Evolutionary conservation across 192 early-diverging fungal genomes (phyloP).

Genomic region (Backusella sp.): DNA sequence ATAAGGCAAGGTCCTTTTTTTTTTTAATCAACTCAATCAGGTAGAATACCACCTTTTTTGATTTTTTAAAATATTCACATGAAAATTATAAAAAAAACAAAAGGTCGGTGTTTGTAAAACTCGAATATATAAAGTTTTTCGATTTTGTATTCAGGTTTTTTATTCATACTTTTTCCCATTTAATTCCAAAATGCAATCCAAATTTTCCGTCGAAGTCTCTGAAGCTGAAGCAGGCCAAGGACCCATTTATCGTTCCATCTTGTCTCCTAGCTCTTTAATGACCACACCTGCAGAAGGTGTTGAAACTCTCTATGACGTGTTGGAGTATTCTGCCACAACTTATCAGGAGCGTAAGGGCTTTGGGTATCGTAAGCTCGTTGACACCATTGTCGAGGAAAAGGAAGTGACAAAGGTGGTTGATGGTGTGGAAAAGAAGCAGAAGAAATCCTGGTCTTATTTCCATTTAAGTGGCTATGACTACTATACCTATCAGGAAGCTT

Average conservation of each 20-base stretch:
- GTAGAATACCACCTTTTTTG: background rate
- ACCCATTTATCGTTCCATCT: conserved; percentile 45
- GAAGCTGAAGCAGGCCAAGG: conserved; percentile 33
- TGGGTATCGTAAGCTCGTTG: conserved; percentile 67
- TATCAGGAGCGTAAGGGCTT: conserved; percentile 61
- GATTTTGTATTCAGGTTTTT: background rate
- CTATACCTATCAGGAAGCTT: conserved; percentile 74
- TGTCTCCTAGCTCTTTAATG: conserved; percentile 47
- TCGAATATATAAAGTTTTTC: background rate
- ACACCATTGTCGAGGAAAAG: conserved; percentile 73
- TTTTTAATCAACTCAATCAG: background rate
- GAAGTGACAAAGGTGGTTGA: conserved; percentile 56
- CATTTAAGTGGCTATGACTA: conserved; percentile 75
- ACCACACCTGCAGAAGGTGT: conserved; percentile 44
- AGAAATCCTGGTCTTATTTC: conserved; percentile 81
- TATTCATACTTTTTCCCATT: background rate
- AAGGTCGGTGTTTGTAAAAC: background rate
- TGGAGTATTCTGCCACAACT: conserved; percentile 54
- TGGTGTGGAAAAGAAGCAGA: conserved; percentile 58
- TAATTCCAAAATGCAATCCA: conserved; percentile 17
- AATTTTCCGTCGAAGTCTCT: conserved; percentile 27
- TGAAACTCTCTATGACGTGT: conserved; percentile 69
- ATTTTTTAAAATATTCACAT: background rate
- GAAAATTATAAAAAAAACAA: background rate
- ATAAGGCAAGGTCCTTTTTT: background rate